Evolutionary conservation across 352 stramenopile genomes (phyloP), one percentile per base, ranked within the genome.

Genomic region (Pythium rhizo-oryzae): DNA sequence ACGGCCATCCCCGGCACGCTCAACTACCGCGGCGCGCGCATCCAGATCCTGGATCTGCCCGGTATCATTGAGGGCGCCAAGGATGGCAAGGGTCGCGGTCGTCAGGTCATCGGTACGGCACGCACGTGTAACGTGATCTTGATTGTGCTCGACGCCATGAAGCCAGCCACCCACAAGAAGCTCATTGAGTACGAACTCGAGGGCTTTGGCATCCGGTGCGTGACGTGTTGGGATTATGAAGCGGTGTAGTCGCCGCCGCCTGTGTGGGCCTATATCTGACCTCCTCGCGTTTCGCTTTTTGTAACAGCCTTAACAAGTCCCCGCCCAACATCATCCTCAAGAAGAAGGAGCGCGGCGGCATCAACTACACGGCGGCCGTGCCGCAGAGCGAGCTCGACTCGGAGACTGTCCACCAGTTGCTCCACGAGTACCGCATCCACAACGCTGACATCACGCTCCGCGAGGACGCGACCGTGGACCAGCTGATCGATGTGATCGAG

Each of bases 401-500:
- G 1, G 97, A 99, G 67, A 97, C 97, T 46, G 93, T 98, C 19
- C 81, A 90, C 43, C 79, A 98, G 68, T 96, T 99, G 47, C 88
- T 99, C 62, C 94, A 98, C 76, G 98, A 99, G 81, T 99, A 99
- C 89, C 98, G 97, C 79, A 97, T 99, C 67, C 94, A 98, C 75
- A 99, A 98, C 82, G 96, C 94, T 13, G 97, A 99, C 76, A 87
- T 99, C 59, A 97, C 98, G 71, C 75, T 99, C 49, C 89, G 89
- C 49, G 94, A 98, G 57, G 97, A 99, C 78, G 85, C 97, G 62
- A 98, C 96, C 16, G 93, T 98, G 21, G 97, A 99, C 85, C 94
- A 99, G 74, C 91, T 99, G 56, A 99, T 99, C 78, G 98, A 99
- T 75, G 96, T 99, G 33, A 98, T 99, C 63, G 97, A 99, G 78